These are phyloP conservation scores for Aureoboletus auriporus DNA, from an alignment of 768 basidiomycete species.

Conservation along the genomic window DNA sequence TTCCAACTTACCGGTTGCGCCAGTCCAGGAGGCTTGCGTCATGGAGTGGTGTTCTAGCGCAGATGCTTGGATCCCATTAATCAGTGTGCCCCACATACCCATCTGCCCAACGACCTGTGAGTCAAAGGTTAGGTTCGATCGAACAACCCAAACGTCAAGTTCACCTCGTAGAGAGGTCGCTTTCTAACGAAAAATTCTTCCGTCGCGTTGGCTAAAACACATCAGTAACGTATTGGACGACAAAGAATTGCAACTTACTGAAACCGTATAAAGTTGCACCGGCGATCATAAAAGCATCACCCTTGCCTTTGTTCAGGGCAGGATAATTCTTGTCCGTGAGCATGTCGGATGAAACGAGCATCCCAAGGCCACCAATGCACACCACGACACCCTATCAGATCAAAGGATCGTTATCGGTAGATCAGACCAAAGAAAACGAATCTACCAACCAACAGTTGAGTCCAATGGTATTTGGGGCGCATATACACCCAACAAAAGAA, in stretches of 20 bases:
- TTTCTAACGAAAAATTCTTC: conserved; percentile 84
- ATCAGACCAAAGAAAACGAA: neutral
- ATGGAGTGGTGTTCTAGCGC: conserved; percentile 67
- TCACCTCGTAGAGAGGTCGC: conserved; percentile 73
- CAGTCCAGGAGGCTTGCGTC: conserved; percentile 68
- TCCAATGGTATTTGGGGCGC: conserved; percentile 77
- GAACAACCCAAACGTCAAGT: neutral
- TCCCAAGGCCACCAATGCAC: conserved; percentile 69
- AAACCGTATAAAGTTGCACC: conserved; percentile 86
- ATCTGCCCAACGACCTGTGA: conserved; percentile 74
- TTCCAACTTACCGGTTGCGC: conserved; percentile 53
- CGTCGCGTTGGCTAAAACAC: conserved; percentile 68
- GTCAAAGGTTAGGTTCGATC: neutral
- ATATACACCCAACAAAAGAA: conserved; percentile 83
- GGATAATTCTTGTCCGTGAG: conserved; percentile 73
- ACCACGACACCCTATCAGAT: conserved; percentile 59
- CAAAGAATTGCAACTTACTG: conserved; percentile 46
- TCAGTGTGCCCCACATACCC: conserved; percentile 79
- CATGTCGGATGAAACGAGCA: conserved; percentile 77
- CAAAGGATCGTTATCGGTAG: neutral
- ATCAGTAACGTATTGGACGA: neutral
- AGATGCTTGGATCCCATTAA: conserved; percentile 76
- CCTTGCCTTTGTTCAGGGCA: conserved; percentile 64
- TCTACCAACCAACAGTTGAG: conserved; percentile 62
- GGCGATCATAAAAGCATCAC: conserved; percentile 83